A percentile compares a stretch with the other conserved stretches of the same genome.
Conservation (phyloP, 2,329 filamentous ascomycete species). For the Elsinoe australis region DNA sequence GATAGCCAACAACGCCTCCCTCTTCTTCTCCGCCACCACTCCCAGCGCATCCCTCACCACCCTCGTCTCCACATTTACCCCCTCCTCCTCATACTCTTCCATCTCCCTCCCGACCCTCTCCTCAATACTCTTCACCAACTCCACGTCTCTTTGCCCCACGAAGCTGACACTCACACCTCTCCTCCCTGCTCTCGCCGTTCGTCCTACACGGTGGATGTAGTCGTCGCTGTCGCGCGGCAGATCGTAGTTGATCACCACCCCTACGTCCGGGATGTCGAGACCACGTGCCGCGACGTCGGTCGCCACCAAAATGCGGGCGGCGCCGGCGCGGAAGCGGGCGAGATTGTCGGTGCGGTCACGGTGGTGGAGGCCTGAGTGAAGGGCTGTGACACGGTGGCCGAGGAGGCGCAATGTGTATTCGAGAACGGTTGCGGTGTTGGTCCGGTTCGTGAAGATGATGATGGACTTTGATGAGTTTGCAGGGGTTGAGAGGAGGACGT, state of each 20-base stretch:
- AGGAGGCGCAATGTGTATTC: slow-evolving; percentile 82
- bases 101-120: slow-evolving; percentile 69
- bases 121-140: slow-evolving; percentile 86
- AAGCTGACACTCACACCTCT: slow-evolving; percentile 76
- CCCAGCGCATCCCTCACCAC: slow-evolving; percentile 81
- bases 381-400: slow-evolving; percentile 79
- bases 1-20: slow-evolving; percentile 81
- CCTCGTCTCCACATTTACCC: slow-evolving; percentile 86
- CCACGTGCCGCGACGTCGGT: slow-evolving; percentile 92
- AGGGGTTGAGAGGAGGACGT: slow-evolving; percentile 75
- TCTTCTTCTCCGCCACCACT: slow-evolving; percentile 88
- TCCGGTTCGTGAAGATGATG: slow-evolving; percentile 94
- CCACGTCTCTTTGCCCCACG: slow-evolving; percentile 86
- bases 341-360: slow-evolving; percentile 79
- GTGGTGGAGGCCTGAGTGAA: slow-evolving; percentile 83
- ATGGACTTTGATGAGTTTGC: slow-evolving; percentile 65
- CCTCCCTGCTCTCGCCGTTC: slow-evolving; percentile 86
- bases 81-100: slow-evolving; percentile 78
- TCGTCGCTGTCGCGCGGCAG: slow-evolving; percentile 93
- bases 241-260: slow-evolving; percentile 89
- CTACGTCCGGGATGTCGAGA: slow-evolving; percentile 89
- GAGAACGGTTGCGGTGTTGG: slow-evolving; percentile 76
- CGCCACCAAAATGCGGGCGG: slow-evolving; percentile 81
- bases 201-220: slow-evolving; percentile 93
- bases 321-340: slow-evolving; percentile 80